A percentile compares a stretch with the other conserved stretches of the same genome.
These are phyloP conservation scores for Lactarius tabidus DNA, from an alignment of 768 basidiomycete genomes.

Conservation along the genomic window DNA sequence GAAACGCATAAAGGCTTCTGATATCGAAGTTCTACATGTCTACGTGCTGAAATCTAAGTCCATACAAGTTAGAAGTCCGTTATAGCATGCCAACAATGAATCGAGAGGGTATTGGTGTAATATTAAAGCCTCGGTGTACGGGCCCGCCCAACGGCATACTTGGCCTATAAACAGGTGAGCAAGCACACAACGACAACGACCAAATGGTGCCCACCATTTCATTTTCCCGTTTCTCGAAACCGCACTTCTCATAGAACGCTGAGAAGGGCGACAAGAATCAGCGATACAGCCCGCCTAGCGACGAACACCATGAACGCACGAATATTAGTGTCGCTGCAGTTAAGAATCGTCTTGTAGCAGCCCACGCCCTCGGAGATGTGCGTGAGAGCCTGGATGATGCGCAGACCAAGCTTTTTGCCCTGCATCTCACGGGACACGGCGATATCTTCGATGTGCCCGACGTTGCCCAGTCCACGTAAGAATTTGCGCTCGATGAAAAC, in stretches of 20 bases:
- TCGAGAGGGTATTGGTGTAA: not conserved
- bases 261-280: constrained; percentile 12
- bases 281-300: not conserved
- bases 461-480: constrained; percentile 74
- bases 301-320: constrained; percentile 53
- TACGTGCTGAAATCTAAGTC: constrained; percentile 3
- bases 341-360: constrained; percentile 96
- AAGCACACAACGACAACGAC: not conserved
- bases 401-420: constrained; percentile 87
- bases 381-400: constrained; percentile 83
- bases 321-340: constrained; percentile 87
- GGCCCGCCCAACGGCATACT: constrained; percentile 49
- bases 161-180: constrained; percentile 41
- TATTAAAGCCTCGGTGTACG: constrained; percentile 34
- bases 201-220: constrained; percentile 68
- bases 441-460: constrained; percentile 98
- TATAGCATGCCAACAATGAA: not conserved
- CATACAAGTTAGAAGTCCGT: not conserved
- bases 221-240: constrained; percentile 83
- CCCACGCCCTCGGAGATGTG: constrained; percentile 75
- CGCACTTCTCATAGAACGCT: constrained; percentile 99
- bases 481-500: constrained; percentile 95
- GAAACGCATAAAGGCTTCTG: not conserved
- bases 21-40: not conserved
- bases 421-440: constrained; percentile 85